phyloP scores from a whole-genome alignment of 2,329 filamentous ascomycete genomes.

The Fusarium chuoi region DNA sequence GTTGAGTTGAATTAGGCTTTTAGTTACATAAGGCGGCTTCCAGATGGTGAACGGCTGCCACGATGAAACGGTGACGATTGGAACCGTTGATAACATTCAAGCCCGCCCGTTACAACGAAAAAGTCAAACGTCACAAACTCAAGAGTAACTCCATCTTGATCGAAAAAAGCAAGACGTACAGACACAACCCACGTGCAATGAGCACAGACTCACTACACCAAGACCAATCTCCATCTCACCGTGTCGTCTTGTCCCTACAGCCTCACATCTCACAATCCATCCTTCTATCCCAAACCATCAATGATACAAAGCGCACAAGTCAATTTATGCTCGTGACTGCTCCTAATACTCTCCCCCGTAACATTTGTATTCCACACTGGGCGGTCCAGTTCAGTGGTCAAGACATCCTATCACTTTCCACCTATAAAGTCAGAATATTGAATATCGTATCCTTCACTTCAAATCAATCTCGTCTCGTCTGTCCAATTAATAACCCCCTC shows the following conservation, averaged over 20 bases:
- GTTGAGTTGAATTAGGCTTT: background rate
- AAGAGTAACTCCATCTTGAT: background rate
- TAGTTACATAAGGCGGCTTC: background rate
- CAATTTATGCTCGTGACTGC: slow-evolving; percentile 1
- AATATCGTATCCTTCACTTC: background rate
- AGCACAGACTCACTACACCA: slow-evolving; percentile 13
- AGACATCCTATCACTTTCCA: background rate
- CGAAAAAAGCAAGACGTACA: slow-evolving; percentile 11
- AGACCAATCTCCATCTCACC: slow-evolving; percentile 8
- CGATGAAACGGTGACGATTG: background rate
- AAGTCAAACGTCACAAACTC: background rate
- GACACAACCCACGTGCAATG: slow-evolving; percentile 21
- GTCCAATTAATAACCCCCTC: slow-evolving; percentile 31
- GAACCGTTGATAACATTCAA: background rate
- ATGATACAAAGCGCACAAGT: background rate
- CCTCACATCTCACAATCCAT: slow-evolving; percentile 25
- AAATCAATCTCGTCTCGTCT: slow-evolving; percentile 32
- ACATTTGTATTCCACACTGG: background rate
- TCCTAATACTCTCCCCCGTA: background rate
- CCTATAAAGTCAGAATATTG: background rate
- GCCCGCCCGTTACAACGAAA: background rate
- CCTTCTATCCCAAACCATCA: slow-evolving; percentile 8
- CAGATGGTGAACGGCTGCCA: background rate
- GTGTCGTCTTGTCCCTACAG: background rate
- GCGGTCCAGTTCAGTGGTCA: background rate